A percentile compares a stretch with the other conserved stretches of the same genome.
Conservation (phyloP, 2,329 filamentous ascomycete species). For the Helotiales sp. region DNA sequence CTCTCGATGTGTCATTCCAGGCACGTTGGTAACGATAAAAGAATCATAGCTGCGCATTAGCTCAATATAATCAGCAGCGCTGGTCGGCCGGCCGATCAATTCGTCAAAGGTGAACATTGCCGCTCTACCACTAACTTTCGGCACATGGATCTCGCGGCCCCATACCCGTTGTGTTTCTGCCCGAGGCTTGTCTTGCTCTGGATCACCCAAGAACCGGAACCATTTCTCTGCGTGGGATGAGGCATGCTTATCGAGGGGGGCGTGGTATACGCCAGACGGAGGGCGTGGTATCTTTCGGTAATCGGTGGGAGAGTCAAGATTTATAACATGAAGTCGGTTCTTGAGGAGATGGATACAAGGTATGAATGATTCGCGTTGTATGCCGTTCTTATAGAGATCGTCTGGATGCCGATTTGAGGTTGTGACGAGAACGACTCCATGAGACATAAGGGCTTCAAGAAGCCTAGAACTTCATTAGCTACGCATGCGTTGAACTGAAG, state of each 20-base stretch:
- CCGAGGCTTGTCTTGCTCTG: conserved; percentile 72
- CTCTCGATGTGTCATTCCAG: conserved; percentile 84
- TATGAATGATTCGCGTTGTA: conserved; percentile 92
- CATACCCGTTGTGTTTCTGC: conserved; percentile 81
- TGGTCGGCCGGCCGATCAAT: conserved; percentile 83
- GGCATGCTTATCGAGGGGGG: conserved; percentile 78
- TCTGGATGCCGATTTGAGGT: conserved; percentile 96
- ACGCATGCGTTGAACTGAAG: not conserved
- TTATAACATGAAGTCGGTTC: conserved; percentile 80
- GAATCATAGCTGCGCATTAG: conserved; percentile 86
- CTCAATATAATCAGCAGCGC: conserved; percentile 94
- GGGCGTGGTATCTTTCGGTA: conserved; percentile 96
- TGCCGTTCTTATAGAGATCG: conserved; percentile 96
- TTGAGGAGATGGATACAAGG: conserved; percentile 94
- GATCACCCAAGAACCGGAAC: conserved; percentile 92
- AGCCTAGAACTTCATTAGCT: conserved; percentile 49
- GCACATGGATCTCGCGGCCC: conserved; percentile 88
- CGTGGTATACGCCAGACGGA: conserved; percentile 90
- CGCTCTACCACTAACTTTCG: conserved; percentile 81
- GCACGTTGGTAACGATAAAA: conserved; percentile 89
- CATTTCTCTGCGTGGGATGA: conserved; percentile 84
- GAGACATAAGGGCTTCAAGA: conserved; percentile 88
- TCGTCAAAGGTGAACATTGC: conserved; percentile 93
- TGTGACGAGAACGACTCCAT: conserved; percentile 94
- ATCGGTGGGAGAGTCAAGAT: conserved; percentile 92